phyloP scores from a whole-genome alignment of 2,329 filamentous ascomycete genomes.

The Colletotrichum salicis region DNA sequence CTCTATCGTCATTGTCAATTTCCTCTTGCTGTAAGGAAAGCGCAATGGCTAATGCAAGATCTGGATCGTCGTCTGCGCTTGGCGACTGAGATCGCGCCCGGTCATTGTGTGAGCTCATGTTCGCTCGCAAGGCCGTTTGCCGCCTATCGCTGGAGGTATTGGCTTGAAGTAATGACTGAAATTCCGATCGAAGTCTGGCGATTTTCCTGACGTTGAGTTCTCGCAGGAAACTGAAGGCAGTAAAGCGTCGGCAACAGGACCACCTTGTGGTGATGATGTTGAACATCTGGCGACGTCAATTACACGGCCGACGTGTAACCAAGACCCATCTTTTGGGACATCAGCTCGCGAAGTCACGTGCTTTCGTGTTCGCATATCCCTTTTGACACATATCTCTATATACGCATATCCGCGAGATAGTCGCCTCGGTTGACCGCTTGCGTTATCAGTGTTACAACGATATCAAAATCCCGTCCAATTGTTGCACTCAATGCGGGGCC shows the following conservation, averaged over 20 bases:
- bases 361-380: neutral
- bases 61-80: constrained; percentile 64
- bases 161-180: neutral
- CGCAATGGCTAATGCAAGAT: constrained; percentile 69
- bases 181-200: neutral
- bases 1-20: neutral
- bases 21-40: constrained; percentile 59
- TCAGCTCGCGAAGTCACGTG: constrained; percentile 43
- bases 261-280: neutral
- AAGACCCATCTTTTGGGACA: neutral
- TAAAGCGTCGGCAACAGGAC: neutral
- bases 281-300: constrained; percentile 1
- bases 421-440: neutral
- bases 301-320: neutral
- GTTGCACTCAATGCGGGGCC: neutral
- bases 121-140: neutral
- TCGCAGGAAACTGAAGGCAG: neutral
- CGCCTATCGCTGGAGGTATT: neutral
- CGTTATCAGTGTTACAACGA: neutral
- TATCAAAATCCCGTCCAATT: neutral
- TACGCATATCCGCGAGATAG: neutral
- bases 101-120: constrained; percentile 4
- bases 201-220: neutral
- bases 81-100: constrained; percentile 4
- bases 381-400: neutral